These are phyloP conservation scores for Pichia sp. DNA, from an alignment of 1,139 yeast genomes.

Conservation along the genomic window DNA sequence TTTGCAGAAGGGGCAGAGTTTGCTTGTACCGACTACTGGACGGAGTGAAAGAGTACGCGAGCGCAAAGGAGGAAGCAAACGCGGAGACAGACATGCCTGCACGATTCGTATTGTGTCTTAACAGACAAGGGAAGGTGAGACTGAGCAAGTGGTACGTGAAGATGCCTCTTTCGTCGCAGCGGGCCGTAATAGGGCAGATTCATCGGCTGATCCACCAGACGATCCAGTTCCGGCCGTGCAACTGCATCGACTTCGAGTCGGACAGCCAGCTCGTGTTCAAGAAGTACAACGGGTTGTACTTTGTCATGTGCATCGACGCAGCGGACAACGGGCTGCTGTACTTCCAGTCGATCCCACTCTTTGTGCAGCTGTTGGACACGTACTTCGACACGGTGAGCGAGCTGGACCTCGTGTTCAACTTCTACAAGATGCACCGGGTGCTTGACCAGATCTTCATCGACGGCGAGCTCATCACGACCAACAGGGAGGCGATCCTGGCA, in stretches of 20 bases:
- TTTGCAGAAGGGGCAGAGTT: background rate
- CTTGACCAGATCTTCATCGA: conserved; percentile 74
- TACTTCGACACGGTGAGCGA: conserved; percentile 93
- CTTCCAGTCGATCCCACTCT: conserved; percentile 78
- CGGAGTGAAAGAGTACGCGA: background rate
- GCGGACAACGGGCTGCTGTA: conserved; percentile 50
- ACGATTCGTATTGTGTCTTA: conserved; percentile 75
- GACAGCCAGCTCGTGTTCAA: conserved; percentile 72
- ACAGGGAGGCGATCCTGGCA: conserved; percentile 53
- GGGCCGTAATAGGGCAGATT: conserved; percentile 56
- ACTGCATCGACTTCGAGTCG: conserved; percentile 71
- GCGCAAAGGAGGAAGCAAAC: background rate
- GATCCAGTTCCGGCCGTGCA: conserved; percentile 1
- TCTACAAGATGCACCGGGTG: conserved; percentile 65
- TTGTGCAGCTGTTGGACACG: conserved; percentile 83
- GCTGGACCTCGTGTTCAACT: conserved; percentile 80
- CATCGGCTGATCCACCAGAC: conserved; percentile 63
- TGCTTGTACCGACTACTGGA: background rate
- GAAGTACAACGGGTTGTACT: conserved; percentile 87
- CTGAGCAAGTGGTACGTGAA: conserved; percentile 72
- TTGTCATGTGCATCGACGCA: conserved; percentile 45
- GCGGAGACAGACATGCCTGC: conserved; percentile 9
- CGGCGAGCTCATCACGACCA: conserved; percentile 75
- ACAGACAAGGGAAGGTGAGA: conserved; percentile 90
- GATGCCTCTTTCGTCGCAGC: conserved; percentile 48